Evolutionary conservation across 257 asterid genomes (phyloP).

Genomic region (Solanum chiquidenum): DNA sequence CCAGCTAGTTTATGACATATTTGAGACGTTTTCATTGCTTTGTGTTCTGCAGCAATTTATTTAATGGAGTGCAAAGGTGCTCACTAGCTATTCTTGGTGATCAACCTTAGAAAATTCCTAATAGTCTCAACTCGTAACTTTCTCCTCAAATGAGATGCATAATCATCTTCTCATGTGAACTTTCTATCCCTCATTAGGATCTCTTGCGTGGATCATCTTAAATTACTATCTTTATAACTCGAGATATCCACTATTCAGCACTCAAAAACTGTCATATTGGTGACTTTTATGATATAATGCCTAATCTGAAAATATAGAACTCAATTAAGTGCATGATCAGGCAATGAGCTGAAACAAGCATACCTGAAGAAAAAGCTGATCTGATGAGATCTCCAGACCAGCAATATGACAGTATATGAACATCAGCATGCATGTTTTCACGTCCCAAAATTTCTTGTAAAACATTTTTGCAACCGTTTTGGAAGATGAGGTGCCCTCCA

Average conservation of each 20-base stretch:
- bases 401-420: conserved; percentile 51
- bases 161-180: background rate
- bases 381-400: conserved; percentile 56
- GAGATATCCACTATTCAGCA: background rate
- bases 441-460: conserved; percentile 22
- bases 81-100: background rate
- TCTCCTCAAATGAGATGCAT: background rate
- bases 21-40: background rate
- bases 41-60: background rate
- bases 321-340: background rate
- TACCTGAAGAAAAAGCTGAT: conserved; percentile 53
- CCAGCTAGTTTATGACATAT: background rate
- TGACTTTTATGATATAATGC: background rate
- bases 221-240: background rate
- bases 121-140: background rate
- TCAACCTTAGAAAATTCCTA: background rate
- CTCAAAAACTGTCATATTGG: background rate
- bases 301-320: background rate
- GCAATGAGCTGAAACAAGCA: background rate
- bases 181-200: background rate
- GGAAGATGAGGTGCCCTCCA: conserved; percentile 46
- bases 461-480: conserved; percentile 45
- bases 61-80: background rate
- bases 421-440: conserved; percentile 11
- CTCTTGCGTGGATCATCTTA: background rate